These are phyloP conservation scores for Inonotus hispidus DNA, from an alignment of 1,284 basidiomycete genomes.

Conservation along the genomic window DNA sequence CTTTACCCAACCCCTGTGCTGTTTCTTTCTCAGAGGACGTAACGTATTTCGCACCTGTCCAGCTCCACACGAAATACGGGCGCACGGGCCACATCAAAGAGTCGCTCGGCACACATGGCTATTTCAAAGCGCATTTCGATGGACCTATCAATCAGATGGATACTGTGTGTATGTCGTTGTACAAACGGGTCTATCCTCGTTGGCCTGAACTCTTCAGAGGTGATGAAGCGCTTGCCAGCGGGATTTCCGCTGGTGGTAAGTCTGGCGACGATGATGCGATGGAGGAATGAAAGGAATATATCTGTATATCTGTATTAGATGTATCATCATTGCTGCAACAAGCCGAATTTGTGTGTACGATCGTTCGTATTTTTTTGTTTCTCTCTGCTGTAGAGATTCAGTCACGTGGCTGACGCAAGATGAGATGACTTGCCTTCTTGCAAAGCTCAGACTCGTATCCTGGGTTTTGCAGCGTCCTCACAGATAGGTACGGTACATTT, in stretches of 20 bases:
- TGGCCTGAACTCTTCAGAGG: slow-evolving; percentile 57
- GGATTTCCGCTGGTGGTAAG: neutral
- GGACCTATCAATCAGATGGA: slow-evolving; percentile 96
- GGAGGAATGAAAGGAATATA: slow-evolving; percentile 18
- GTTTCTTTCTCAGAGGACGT: slow-evolving; percentile 66
- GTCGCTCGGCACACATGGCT: slow-evolving; percentile 95
- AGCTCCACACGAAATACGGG: slow-evolving; percentile 91
- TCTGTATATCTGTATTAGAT: neutral
- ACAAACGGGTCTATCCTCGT: slow-evolving; percentile 87
- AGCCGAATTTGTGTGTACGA: too few relatives aligned
- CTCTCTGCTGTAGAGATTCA: too few relatives aligned
- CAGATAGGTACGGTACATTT: too few relatives aligned
- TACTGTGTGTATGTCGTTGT: slow-evolving; percentile 86
- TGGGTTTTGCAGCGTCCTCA: too few relatives aligned
- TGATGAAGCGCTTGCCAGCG: neutral
- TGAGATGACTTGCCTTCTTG: too few relatives aligned
- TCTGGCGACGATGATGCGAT: slow-evolving; percentile 22
- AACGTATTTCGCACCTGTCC: slow-evolving; percentile 89
- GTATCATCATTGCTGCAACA: neutral
- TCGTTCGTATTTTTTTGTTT: too few relatives aligned
- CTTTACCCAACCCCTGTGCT: neutral
- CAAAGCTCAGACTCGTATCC: too few relatives aligned
- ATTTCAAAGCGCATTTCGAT: slow-evolving; percentile 97
- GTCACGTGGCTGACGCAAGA: too few relatives aligned
- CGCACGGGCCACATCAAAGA: slow-evolving; percentile 90